Evolutionary conservation across 1,139 yeast genomes (phyloP).

Genomic region (Candida tetrigidarum): DNA sequence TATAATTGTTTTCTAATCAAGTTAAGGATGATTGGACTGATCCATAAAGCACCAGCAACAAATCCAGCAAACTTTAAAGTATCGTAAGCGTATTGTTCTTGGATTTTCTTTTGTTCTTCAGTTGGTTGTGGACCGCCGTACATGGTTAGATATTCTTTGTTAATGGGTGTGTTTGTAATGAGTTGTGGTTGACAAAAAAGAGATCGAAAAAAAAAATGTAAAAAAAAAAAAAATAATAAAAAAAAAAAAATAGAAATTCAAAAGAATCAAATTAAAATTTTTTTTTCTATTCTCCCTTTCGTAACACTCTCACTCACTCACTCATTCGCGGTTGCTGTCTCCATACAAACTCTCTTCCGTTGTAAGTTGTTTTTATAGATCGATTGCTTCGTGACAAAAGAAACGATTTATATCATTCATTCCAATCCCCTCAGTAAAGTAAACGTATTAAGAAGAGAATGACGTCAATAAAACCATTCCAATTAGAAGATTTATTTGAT

Average conservation of each 20-base stretch:
- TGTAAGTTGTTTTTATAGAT: no score
- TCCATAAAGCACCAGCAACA: slow-evolving; percentile 82
- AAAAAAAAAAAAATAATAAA: neutral
- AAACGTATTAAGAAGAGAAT: no score
- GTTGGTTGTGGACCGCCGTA: slow-evolving; percentile 78
- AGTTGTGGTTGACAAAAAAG: neutral
- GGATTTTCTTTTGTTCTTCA: slow-evolving; percentile 79
- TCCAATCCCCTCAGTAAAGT: no score
- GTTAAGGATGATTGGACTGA: slow-evolving; percentile 67
- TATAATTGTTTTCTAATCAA: slow-evolving; percentile 62
- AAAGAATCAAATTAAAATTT: no score
- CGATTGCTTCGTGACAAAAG: no score
- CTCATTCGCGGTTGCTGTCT: no score
- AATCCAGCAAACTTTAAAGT: slow-evolving; percentile 71
- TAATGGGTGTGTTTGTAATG: slow-evolving; percentile 1
- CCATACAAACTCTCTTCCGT: no score
- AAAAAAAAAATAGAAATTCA: no score
- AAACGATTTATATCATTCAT: no score
- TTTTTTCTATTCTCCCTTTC: slow-evolving; percentile 1
- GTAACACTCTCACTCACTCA: no score
- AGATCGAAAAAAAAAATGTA: slow-evolving; percentile 9
- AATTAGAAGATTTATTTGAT: slow-evolving; percentile 78
- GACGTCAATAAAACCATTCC: slow-evolving; percentile 86
- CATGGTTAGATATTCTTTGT: slow-evolving; percentile 51
- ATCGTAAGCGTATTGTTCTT: slow-evolving; percentile 68